Conservation (phyloP, 2,329 filamentous ascomycete species). For the Mycosphaerella arachidis region DNA sequence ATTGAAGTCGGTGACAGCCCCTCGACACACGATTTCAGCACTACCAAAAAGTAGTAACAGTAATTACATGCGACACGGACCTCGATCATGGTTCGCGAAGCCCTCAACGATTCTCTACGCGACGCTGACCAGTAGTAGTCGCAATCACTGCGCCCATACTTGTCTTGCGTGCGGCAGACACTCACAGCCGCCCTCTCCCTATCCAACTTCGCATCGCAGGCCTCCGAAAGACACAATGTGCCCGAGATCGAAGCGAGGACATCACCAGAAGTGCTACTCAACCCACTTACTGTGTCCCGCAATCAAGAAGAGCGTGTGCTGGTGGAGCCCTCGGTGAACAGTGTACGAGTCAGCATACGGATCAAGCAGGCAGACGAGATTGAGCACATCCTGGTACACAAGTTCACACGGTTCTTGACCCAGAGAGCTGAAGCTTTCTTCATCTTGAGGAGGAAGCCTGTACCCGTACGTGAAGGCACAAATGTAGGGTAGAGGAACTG, state of each 20-base stretch:
- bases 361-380: constrained; percentile 99
- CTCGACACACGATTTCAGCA: background rate
- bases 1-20: background rate
- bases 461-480: constrained; percentile 61
- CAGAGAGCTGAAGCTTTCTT: constrained; percentile 97
- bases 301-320: constrained; percentile 97
- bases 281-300: constrained; percentile 81
- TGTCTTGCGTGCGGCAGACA: constrained; percentile 91
- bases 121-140: constrained; percentile 54
- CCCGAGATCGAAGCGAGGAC: constrained; percentile 92
- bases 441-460: constrained; percentile 87
- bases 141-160: constrained; percentile 93
- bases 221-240: constrained; percentile 94
- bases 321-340: constrained; percentile 96
- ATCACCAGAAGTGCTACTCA: constrained; percentile 89
- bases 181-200: constrained; percentile 89
- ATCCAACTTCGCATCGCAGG: constrained; percentile 96
- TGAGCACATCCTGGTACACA: constrained; percentile 95
- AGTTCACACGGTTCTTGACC: constrained; percentile 94
- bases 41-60: background rate
- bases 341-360: constrained; percentile 92
- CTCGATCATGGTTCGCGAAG: constrained; percentile 11
- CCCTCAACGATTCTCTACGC: background rate
- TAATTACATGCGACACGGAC: background rate
- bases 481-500: background rate